phyloP scores from a whole-genome alignment of 202 grass and related monocot genomes.

The Panicum virgatum region DNA sequence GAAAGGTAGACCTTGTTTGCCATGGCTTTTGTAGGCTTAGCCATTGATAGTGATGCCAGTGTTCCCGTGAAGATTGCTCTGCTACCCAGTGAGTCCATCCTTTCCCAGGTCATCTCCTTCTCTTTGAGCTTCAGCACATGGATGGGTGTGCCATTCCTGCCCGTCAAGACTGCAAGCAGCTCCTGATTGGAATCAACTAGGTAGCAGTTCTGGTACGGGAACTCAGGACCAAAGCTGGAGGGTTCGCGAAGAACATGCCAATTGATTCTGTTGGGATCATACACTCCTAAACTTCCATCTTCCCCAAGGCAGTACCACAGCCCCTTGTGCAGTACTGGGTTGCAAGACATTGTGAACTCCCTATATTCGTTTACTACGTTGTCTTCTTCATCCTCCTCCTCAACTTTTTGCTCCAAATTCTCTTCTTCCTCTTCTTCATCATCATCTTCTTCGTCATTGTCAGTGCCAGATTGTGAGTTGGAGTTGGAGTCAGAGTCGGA shows the following conservation, averaged over 20 bases:
- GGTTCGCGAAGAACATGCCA: not conserved
- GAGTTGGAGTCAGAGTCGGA: too few relatives aligned
- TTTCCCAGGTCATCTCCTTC: not conserved
- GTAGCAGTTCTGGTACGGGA: not conserved
- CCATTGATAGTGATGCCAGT: not conserved
- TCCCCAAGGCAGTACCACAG: not conserved
- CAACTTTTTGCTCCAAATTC: too few relatives aligned
- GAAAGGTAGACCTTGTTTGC: slow-evolving; percentile 15
- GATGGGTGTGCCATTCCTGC: not conserved
- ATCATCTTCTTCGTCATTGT: not conserved
- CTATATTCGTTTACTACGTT: not conserved
- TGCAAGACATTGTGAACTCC: not conserved
- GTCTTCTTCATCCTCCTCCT: not conserved
- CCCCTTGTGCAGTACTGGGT: slow-evolving; percentile 21
- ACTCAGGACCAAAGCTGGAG: not conserved
- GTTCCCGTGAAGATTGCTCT: not conserved
- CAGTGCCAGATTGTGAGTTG: too few relatives aligned
- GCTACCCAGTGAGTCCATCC: not conserved
- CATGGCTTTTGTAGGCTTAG: not conserved
- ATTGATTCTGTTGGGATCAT: not conserved
- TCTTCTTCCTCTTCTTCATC: too few relatives aligned
- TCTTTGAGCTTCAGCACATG: not conserved
- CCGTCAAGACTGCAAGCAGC: not conserved
- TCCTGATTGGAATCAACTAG: not conserved
- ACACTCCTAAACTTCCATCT: not conserved